Evolutionary conservation across 257 asterid genomes (phyloP).

Genomic region (Salvia splendens): DNA sequence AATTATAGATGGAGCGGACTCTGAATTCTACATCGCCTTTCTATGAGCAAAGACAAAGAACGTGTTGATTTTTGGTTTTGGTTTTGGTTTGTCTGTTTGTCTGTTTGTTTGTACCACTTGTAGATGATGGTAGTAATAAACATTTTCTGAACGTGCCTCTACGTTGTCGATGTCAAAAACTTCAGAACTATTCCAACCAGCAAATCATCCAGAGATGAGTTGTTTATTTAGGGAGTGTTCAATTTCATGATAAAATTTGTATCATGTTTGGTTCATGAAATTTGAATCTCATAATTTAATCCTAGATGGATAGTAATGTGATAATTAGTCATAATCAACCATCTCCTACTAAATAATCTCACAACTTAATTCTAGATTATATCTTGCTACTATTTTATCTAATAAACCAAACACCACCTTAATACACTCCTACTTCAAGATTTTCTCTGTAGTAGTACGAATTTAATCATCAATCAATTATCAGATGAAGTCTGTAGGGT

Average conservation of each 20-base stretch:
- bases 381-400: no score
- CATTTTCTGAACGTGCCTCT: conserved; percentile 6
- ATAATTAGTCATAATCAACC: no score
- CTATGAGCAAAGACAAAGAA: conserved; percentile 53
- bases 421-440: not conserved
- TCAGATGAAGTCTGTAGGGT: no score
- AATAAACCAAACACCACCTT: no score
- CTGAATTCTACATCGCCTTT: conserved; percentile 55
- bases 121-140: conserved; percentile 6
- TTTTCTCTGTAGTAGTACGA: not conserved
- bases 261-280: no score
- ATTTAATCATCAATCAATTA: not conserved
- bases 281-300: no score
- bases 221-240: not conserved
- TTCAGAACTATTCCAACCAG: not conserved
- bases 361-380: no score
- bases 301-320: no score
- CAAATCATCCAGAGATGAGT: conserved; percentile 16
- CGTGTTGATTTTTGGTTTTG: conserved; percentile 26
- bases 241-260: no score
- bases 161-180: conserved; percentile 23
- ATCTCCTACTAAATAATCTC: no score
- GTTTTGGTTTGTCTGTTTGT: not conserved
- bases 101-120: not conserved
- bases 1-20: conserved; percentile 58